phyloP scores from a whole-genome alignment of 2,329 filamentous ascomycete species.

The Talaromyces verruculosus region DNA sequence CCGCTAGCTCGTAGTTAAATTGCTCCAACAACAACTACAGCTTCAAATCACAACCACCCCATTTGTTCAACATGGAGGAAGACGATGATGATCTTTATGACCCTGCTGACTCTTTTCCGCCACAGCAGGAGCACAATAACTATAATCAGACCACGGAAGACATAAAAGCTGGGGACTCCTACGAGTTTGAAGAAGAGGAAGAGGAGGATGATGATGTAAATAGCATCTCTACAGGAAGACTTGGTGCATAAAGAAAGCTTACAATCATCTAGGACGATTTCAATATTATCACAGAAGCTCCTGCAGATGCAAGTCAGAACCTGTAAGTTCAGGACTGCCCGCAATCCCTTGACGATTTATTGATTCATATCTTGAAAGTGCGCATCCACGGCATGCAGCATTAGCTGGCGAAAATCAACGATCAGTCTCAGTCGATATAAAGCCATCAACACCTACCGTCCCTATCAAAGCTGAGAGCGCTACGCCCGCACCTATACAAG shows the following conservation, averaged over 20 bases:
- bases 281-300: constrained; percentile 52
- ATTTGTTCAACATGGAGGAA: constrained; percentile 42
- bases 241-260: constrained; percentile 15
- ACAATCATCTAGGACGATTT: constrained; percentile 45
- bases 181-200: constrained; percentile 46
- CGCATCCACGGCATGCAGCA: constrained; percentile 40
- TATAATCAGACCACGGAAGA: constrained; percentile 35
- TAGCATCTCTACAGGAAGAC: constrained; percentile 1
- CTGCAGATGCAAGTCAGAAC: constrained; percentile 42
- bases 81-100: constrained; percentile 51
- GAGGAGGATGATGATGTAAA: constrained; percentile 36
- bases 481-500: constrained; percentile 33
- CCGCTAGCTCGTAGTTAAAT: constrained; percentile 3
- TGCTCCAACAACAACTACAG: constrained; percentile 7
- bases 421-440: constrained; percentile 37
- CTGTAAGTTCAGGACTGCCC: constrained; percentile 32
- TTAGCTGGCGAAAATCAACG: constrained; percentile 39
- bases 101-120: constrained; percentile 40
- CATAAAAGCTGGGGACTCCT: constrained; percentile 37
- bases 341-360: constrained; percentile 25
- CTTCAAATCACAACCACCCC: constrained; percentile 1
- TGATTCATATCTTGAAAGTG: constrained; percentile 30
- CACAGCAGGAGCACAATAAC: constrained; percentile 31
- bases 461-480: constrained; percentile 34
- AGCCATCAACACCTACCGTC: constrained; percentile 37